These are phyloP conservation scores for Dictyostelium intermedium DNA, from an alignment of 78 protist genomes.

Conservation along the genomic window DNA sequence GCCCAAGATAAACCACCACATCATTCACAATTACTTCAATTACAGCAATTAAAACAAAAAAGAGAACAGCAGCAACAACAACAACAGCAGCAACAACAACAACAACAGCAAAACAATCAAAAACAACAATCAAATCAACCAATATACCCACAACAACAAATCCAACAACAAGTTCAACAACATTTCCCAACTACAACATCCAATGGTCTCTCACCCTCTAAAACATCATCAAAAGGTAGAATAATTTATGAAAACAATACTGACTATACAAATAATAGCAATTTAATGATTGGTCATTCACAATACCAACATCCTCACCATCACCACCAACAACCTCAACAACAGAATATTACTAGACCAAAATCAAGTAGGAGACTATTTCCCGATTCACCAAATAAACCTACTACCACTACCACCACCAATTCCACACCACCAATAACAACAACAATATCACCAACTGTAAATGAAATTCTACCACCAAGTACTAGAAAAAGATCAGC, in stretches of 20 bases:
- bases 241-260: background rate
- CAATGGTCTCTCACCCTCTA: background rate
- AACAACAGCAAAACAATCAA: background rate
- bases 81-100: background rate
- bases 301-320: background rate
- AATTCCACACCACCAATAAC: background rate
- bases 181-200: background rate
- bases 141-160: background rate
- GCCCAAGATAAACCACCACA: background rate
- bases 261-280: background rate
- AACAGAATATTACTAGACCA: background rate
- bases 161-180: background rate
- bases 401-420: background rate
- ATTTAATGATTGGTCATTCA: background rate
- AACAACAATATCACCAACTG: background rate
- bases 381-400: constrained; percentile 1
- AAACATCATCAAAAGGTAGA: constrained; percentile 17
- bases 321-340: background rate
- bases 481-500: constrained; percentile 31
- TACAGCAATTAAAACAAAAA: background rate
- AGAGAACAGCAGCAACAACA: background rate
- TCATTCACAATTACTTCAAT: constrained; percentile 1
- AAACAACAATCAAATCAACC: background rate
- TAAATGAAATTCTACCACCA: background rate
- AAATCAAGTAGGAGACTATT: background rate